Evolutionary conservation across 139 green algal genomes (phyloP), one percentile per base, ranked within the genome.

Genomic region (Mychonastes homosphaera): DNA sequence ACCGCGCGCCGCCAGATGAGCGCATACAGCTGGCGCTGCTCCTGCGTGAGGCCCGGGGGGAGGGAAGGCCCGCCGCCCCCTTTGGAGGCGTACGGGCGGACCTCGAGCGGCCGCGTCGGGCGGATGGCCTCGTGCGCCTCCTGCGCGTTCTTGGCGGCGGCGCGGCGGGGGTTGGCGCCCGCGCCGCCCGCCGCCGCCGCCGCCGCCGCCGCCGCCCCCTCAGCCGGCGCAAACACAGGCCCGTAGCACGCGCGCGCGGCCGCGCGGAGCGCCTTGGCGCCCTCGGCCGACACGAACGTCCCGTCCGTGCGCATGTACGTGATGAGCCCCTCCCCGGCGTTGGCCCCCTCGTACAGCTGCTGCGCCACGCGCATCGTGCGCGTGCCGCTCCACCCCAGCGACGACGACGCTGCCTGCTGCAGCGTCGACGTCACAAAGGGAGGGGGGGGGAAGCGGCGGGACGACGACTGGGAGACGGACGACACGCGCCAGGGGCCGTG

Each of bases 231-330:
- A 32, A 67, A 70, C 0, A 64, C 48, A 0, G 21, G 0, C 0
- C 80, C 79, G 29, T 67, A 82, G 10, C 49, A 13, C 2, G 52
- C 35, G 24, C 6, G 39, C 6, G 81, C 70, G 2, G 69, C 41
- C 2, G 23, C 35, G 2, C 85, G 47, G 5, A 91, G 66, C 10
- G 54, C 65, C 1, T 70, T 32, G 0, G 84, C 43, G 0, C 79
- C 78, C 18, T 79, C 52, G 0, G 62, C 19, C 0, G 65, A 70
- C 9, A 96, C 60, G 29, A 68, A 49, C 18, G 85, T 62, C 35
- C 88, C 80, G 65, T 98, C 91, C 0, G 90, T 97, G 33, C 91
- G 77, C 81, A 95, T 94, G 79, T 98, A 98, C 1, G 88, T 95
- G 78, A 98, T 96, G 3, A 96, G 70, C 10, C 87, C 87, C 44